Evolutionary conservation across 306 rosid species (phyloP).

Genomic region (Acacia crassicarpa): DNA sequence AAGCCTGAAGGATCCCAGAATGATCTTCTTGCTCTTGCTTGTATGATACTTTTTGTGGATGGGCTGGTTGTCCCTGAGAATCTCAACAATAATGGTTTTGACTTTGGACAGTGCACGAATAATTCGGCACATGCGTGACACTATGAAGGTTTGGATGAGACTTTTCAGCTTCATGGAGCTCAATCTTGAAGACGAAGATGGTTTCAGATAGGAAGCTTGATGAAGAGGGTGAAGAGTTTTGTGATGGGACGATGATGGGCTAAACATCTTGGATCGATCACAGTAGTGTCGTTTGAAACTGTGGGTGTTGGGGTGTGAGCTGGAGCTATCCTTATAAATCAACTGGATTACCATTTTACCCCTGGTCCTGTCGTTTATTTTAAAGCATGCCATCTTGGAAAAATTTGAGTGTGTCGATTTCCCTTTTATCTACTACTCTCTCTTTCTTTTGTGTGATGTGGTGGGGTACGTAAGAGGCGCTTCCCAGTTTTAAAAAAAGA

Average conservation of each 20-base stretch:
- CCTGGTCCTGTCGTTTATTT: slow-evolving; percentile 50
- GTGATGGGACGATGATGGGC: slow-evolving; percentile 45
- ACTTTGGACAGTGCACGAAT: slow-evolving; percentile 60
- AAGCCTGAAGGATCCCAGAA: slow-evolving; percentile 83
- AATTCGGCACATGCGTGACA: slow-evolving; percentile 61
- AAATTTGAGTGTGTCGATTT: slow-evolving; percentile 4
- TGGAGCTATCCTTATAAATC: not conserved
- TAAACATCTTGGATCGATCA: slow-evolving; percentile 41
- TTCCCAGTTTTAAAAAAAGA: slow-evolving; percentile 31
- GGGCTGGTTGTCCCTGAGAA: slow-evolving; percentile 46
- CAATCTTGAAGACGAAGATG: slow-evolving; percentile 43
- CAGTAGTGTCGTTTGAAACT: not conserved
- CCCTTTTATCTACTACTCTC: not conserved
- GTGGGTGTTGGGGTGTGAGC: not conserved
- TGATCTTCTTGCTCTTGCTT: slow-evolving; percentile 49
- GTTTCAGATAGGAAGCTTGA: slow-evolving; percentile 46
- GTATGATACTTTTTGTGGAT: slow-evolving; percentile 29
- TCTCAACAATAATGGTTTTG: slow-evolving; percentile 46
- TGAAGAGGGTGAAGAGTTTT: slow-evolving; percentile 55
- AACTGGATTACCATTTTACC: slow-evolving; percentile 49
- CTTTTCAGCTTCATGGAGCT: slow-evolving; percentile 64
- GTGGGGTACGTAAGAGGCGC: slow-evolving; percentile 38
- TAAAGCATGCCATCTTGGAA: slow-evolving; percentile 50
- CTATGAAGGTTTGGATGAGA: slow-evolving; percentile 60
- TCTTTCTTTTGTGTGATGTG: slow-evolving; percentile 31